phyloP scores from a whole-genome alignment of 805 yeast species.

The Priceomyces medius region DNA sequence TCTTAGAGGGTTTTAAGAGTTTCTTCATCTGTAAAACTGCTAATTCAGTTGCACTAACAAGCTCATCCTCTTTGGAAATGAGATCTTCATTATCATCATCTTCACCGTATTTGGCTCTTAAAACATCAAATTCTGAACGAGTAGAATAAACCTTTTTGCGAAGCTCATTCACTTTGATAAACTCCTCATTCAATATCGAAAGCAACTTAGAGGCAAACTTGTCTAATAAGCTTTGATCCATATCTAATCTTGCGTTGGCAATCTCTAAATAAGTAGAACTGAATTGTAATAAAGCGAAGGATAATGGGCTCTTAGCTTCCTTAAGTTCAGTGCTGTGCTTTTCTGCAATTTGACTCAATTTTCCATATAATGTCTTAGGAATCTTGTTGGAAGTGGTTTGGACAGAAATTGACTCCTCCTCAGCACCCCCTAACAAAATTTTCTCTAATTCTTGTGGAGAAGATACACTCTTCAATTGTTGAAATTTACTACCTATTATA shows the following conservation, averaged over 20 bases:
- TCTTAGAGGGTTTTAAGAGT: slow-evolving; percentile 64
- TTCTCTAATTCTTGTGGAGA: slow-evolving; percentile 68
- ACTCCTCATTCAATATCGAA: slow-evolving; percentile 52
- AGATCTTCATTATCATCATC: slow-evolving; percentile 54
- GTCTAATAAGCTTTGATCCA: slow-evolving; percentile 60
- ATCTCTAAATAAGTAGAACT: slow-evolving; percentile 59
- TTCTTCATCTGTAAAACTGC: slow-evolving; percentile 81
- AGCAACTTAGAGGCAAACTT: slow-evolving; percentile 60
- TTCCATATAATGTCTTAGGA: slow-evolving; percentile 75
- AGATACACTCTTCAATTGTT: slow-evolving; percentile 60
- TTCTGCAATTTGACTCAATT: slow-evolving; percentile 56
- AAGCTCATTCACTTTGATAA: slow-evolving; percentile 57
- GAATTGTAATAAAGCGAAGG: slow-evolving; percentile 52
- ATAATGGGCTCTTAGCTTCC: slow-evolving; percentile 47
- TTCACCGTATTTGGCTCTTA: slow-evolving; percentile 50
- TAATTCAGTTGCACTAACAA: slow-evolving; percentile 71
- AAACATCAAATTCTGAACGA: slow-evolving; percentile 66
- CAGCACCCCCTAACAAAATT: slow-evolving; percentile 34
- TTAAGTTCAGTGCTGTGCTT: slow-evolving; percentile 50
- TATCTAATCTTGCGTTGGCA: slow-evolving; percentile 67
- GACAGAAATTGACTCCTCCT: slow-evolving; percentile 20
- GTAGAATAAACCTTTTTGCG: slow-evolving; percentile 70
- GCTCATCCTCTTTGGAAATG: slow-evolving; percentile 68
- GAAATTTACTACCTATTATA: slow-evolving; percentile 53
- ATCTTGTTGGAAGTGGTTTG: slow-evolving; percentile 37